Percentiles rank a stretch among this genome's conserved stretches.
These are phyloP conservation scores for Jaltomata sinuosa DNA, from an alignment of 257 asterid genomes.

Conservation along the genomic window DNA sequence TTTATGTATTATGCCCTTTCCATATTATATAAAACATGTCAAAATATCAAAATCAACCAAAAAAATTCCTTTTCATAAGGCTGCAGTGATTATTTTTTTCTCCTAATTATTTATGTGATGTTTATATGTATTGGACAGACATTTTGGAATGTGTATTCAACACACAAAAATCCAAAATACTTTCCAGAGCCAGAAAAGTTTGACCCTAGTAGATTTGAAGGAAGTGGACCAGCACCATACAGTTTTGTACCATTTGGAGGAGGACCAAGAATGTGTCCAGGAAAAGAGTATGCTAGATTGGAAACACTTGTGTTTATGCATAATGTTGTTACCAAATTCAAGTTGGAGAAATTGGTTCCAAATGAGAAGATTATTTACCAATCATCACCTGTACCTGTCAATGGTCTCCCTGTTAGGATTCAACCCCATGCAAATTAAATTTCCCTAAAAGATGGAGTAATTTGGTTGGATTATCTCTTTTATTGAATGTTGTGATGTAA, in stretches of 20 bases:
- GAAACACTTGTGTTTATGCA: constrained; percentile 17
- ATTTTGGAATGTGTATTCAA: constrained; percentile 20
- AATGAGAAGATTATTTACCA: constrained; percentile 13
- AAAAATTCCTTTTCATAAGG: not conserved
- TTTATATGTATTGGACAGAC: constrained; percentile 8
- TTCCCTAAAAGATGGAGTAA: too few relatives aligned
- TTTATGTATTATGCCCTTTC: too few relatives aligned
- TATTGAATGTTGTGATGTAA: too few relatives aligned
- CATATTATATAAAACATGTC: not conserved
- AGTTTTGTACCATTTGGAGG: constrained; percentile 26
- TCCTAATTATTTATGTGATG: not conserved
- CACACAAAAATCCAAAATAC: constrained; percentile 23
- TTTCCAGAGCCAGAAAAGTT: constrained; percentile 21
- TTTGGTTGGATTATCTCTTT: too few relatives aligned
- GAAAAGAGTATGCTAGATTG: constrained; percentile 18
- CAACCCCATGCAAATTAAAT: not conserved
- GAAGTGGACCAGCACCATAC: constrained; percentile 11
- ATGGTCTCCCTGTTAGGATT: constrained; percentile 24
- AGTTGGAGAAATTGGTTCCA: constrained; percentile 7
- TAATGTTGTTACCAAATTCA: constrained; percentile 15
- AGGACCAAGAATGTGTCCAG: constrained; percentile 17
- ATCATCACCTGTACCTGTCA: constrained; percentile 18
- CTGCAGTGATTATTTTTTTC: not conserved
- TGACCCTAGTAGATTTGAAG: constrained; percentile 26
- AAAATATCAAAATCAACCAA: too few relatives aligned